These are phyloP conservation scores for Beauveria bassiana DNA, from an alignment of 2,329 filamentous ascomycete genomes.

Conservation along the genomic window DNA sequence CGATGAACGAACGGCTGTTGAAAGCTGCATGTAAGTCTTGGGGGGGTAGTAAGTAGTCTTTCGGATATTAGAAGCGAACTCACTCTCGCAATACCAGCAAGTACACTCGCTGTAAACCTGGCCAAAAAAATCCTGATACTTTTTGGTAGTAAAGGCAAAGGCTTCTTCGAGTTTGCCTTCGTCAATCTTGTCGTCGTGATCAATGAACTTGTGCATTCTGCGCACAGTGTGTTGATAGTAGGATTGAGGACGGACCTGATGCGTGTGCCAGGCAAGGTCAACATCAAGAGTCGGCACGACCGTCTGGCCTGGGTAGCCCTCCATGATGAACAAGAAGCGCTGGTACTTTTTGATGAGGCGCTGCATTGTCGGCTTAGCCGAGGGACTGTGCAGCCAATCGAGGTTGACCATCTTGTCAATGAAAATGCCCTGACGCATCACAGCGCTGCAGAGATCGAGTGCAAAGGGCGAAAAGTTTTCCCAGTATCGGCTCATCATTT, in stretches of 20 bases:
- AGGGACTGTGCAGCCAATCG: conserved; percentile 70
- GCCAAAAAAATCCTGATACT: conserved; percentile 56
- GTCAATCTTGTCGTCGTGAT: conserved; percentile 79
- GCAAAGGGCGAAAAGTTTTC: conserved; percentile 57
- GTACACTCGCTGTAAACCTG: conserved; percentile 70
- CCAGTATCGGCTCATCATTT: conserved; percentile 67
- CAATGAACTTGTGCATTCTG: conserved; percentile 51
- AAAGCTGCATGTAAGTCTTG: conserved; percentile 22
- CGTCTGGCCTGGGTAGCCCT: conserved; percentile 27
- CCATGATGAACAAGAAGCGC: conserved; percentile 43
- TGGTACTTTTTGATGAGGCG: conserved; percentile 58
- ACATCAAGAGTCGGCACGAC: conserved; percentile 67
- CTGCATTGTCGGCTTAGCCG: conserved; percentile 53
- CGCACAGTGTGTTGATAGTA: conserved; percentile 54
- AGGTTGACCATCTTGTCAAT: conserved; percentile 67
- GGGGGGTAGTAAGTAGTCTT: no score
- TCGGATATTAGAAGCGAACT: conserved; percentile 30
- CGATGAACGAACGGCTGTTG: neutral
- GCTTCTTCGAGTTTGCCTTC: conserved; percentile 53
- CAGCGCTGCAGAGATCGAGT: conserved; percentile 57
- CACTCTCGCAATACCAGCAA: conserved; percentile 75
- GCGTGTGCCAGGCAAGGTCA: conserved; percentile 74
- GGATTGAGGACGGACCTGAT: conserved; percentile 57
- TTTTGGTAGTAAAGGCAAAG: conserved; percentile 67
- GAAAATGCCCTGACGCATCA: conserved; percentile 59